A percentile compares a stretch with the other conserved stretches of the same genome.
Conservation (phyloP, 768 basidiomycete genomes). For the Boletus coccyginus region DNA sequence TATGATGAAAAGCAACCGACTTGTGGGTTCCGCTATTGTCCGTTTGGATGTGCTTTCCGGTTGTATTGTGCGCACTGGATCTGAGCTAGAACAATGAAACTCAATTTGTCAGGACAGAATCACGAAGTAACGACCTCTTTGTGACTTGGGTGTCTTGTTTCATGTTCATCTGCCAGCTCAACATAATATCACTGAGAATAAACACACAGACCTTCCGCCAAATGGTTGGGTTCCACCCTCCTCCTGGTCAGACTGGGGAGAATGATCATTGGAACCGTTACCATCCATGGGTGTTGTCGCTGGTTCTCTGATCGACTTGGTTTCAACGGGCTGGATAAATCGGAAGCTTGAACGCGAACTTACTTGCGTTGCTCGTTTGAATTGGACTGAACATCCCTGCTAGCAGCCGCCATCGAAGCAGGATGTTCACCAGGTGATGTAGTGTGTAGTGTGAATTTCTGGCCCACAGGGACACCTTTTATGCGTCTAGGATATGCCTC, state of each 20-base stretch:
- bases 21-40: neutral
- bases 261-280: neutral
- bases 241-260: neutral
- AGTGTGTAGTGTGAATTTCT: too few species aligned
- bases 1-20: slow-evolving; percentile 6
- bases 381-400: neutral
- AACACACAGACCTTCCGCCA: neutral
- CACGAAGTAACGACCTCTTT: slow-evolving; percentile 1
- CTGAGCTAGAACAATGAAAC: neutral
- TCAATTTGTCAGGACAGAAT: neutral
- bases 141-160: too few species aligned
- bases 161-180: rapidly evolving
- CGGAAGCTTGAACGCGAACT: neutral
- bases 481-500: slow-evolving; percentile 11
- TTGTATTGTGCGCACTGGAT: neutral
- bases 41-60: neutral
- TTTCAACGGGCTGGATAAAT: neutral
- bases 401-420: neutral
- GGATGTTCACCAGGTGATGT: neutral
- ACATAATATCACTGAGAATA: neutral
- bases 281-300: too few species aligned
- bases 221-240: neutral
- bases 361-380: neutral
- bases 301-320: too few species aligned
- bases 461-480: slow-evolving; percentile 8